Percentiles rank a stretch among this genome's conserved stretches.
Conservation (phyloP, 495 filamentous ascomycete genomes). For the Penicillium parvum region DNA sequence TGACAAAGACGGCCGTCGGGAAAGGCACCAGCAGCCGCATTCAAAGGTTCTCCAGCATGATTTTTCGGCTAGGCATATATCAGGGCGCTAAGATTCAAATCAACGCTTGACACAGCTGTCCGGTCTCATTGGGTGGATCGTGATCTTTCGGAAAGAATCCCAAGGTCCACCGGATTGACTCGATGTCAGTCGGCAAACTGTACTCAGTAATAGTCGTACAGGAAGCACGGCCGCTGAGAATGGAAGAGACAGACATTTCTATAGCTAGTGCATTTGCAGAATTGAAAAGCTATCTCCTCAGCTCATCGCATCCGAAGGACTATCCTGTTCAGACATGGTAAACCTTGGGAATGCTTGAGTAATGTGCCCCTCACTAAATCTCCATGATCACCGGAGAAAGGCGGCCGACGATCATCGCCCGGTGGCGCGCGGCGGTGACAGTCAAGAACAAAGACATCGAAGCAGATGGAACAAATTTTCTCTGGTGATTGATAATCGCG, state of each 20-base stretch:
- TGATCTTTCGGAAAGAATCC: conserved; percentile 15
- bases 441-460: conserved; percentile 14
- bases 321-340: too few species aligned
- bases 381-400: conserved; percentile 12
- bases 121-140: conserved; percentile 16
- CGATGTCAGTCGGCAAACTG: conserved; percentile 2
- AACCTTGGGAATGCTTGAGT: too few species aligned
- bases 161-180: conserved; percentile 13
- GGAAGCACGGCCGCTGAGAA: too few species aligned
- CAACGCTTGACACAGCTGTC: conserved; percentile 9
- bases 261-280: too few species aligned
- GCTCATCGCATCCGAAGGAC: too few species aligned
- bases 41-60: too few species aligned
- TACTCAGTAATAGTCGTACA: too few species aligned
- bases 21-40: not conserved
- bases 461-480: conserved; percentile 23
- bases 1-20: not conserved
- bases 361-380: conserved; percentile 5
- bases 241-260: too few species aligned
- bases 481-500: conserved; percentile 19
- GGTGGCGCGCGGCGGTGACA: conserved; percentile 10
- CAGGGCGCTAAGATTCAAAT: not conserved
- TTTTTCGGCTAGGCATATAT: not conserved
- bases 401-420: conserved; percentile 10
- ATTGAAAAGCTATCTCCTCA: too few species aligned